These are phyloP conservation scores for Berkeleyomyces rouxiae DNA, from an alignment of 2,329 filamentous ascomycete genomes.

Conservation along the genomic window DNA sequence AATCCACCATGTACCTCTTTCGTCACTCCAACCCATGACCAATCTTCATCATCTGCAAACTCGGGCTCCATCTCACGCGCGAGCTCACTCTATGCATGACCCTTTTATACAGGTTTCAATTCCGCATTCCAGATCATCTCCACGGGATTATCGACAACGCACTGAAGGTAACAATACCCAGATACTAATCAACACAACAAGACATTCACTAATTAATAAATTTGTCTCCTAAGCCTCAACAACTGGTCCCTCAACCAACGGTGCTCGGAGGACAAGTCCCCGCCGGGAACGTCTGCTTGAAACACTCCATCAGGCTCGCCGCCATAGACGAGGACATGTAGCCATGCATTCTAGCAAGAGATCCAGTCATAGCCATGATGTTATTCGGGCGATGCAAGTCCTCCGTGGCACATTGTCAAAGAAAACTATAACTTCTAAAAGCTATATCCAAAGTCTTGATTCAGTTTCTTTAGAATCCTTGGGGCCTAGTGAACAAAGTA, in stretches of 20 bases:
- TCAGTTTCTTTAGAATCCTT: constrained; percentile 30
- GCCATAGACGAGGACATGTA: constrained; percentile 4
- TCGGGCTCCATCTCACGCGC: not conserved
- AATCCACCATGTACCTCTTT: not conserved
- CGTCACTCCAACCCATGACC: not conserved
- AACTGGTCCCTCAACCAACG: not conserved
- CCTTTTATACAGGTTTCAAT: not conserved
- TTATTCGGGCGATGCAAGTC: constrained; percentile 22
- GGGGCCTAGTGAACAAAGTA: constrained; percentile 19
- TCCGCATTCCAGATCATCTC: not conserved
- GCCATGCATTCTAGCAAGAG: not conserved
- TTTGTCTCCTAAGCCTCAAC: not conserved
- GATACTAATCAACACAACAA: not conserved
- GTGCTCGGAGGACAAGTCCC: constrained; percentile 13
- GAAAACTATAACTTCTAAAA: constrained; percentile 32
- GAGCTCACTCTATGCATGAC: not conserved
- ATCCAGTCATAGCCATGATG: not conserved
- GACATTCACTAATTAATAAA: not conserved
- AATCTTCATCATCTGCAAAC: not conserved
- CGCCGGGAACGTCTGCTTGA: constrained; percentile 2
- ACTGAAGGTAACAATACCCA: not conserved
- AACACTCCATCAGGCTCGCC: not conserved
- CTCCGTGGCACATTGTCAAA: constrained; percentile 28
- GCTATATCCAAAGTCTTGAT: constrained; percentile 30
- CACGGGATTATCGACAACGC: not conserved